phyloP scores from a whole-genome alignment of 371 early-diverging fungal genomes.

The Actinomortierella ambigua region DNA sequence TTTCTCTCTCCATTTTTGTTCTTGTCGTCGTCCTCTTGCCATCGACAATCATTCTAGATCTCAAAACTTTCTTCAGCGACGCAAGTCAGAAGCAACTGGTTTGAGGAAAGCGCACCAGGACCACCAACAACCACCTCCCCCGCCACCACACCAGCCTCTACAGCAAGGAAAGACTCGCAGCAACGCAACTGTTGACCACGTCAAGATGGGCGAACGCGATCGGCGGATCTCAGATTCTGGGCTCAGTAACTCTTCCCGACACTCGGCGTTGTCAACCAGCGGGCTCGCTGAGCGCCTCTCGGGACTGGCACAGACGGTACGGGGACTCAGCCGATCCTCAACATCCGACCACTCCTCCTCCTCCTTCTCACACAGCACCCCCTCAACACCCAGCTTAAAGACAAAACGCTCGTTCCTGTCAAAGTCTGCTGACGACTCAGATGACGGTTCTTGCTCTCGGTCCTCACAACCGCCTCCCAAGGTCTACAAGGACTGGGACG shows the following conservation, averaged over 20 bases:
- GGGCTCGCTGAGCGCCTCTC: slow-evolving; percentile 26
- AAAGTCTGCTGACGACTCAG: background rate
- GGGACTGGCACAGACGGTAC: slow-evolving; percentile 38
- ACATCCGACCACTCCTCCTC: slow-evolving; percentile 21
- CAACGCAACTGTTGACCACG: too few relatives aligned
- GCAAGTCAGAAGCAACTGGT: background rate
- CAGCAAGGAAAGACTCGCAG: too few relatives aligned
- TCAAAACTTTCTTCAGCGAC: background rate
- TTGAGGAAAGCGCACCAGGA: background rate
- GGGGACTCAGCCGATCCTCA: slow-evolving; percentile 31
- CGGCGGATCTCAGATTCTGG: slow-evolving; percentile 42
- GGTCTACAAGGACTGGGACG: slow-evolving; percentile 27
- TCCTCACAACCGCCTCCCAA: background rate
- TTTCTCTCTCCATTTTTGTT: background rate
- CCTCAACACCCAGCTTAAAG: slow-evolving; percentile 19
- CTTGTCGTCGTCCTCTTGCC: background rate
- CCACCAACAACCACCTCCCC: background rate
- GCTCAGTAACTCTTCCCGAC: slow-evolving; percentile 13
- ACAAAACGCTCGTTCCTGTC: slow-evolving; percentile 15
- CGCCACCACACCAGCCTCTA: too few relatives aligned
- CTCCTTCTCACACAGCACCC: slow-evolving; percentile 15
- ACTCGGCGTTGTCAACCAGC: slow-evolving; percentile 16
- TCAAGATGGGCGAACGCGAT: background rate
- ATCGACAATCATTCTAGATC: background rate
- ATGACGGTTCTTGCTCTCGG: background rate